A percentile compares a stretch with the other conserved stretches of the same genome.
phyloP scores from a whole-genome alignment of 257 asterid species.

The Scutellaria galericulata region DNA sequence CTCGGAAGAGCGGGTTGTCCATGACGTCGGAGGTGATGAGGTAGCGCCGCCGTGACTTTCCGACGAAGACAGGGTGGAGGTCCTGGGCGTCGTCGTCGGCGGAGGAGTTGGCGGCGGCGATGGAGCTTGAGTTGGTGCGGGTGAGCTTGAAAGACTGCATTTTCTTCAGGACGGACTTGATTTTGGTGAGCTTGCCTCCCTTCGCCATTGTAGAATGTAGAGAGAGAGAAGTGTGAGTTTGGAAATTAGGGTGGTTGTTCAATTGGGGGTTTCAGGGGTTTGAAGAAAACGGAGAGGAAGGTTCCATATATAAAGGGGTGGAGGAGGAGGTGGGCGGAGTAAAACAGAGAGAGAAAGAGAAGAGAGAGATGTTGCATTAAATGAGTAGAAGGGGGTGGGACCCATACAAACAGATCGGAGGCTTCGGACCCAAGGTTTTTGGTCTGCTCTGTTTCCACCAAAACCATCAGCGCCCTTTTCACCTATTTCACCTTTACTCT shows the following conservation, averaged over 20 bases:
- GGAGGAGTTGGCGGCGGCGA: constrained; percentile 50
- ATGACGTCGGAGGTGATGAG: constrained; percentile 73
- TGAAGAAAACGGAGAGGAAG: constrained; percentile 41
- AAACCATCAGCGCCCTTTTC: constrained; percentile 36
- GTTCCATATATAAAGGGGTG: constrained; percentile 38
- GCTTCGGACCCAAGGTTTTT: constrained; percentile 35
- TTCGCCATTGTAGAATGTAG: constrained; percentile 60
- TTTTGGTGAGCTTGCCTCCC: constrained; percentile 81
- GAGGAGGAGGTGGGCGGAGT: constrained; percentile 8
- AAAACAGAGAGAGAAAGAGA: background rate
- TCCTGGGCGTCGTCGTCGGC: constrained; percentile 51
- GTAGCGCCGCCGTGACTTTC: constrained; percentile 86
- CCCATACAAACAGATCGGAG: constrained; percentile 24
- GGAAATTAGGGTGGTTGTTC: background rate
- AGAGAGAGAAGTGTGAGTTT: constrained; percentile 18
- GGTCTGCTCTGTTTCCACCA: constrained; percentile 30
- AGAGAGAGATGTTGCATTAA: constrained; percentile 26
- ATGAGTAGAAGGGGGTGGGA: constrained; percentile 36
- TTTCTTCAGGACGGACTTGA: constrained; percentile 85
- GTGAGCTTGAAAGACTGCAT: constrained; percentile 95
- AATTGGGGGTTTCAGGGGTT: constrained; percentile 38
- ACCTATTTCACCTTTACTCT: background rate
- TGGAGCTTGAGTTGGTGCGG: constrained; percentile 49
- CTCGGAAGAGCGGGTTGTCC: constrained; percentile 86
- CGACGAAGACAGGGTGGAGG: constrained; percentile 82